Evolutionary conservation across 148 eudicot species (phyloP), one percentile per base, ranked within the genome.

Genomic region (Mesembryanthemum crystallinum): DNA sequence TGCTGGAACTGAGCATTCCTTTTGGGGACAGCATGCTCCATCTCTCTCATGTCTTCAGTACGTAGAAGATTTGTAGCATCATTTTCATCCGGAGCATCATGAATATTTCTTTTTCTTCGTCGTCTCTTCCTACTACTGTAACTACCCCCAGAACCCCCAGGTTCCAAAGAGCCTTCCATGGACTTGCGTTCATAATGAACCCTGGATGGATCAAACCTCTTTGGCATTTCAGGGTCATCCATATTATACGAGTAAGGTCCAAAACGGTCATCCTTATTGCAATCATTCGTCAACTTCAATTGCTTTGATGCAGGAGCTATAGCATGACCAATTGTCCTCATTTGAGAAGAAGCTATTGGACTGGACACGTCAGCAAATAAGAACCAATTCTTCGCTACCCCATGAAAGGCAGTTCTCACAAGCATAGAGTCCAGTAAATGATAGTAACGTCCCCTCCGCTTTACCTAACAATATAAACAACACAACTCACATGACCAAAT

Each of bases 301-400:
- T 27, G 63, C 71, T 73, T 60, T 17, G 72, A 58, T 54, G 64
- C n/a, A 35, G 27, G 30, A 27, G 80, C 62, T 42, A 63, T 25
- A 73, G 73, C 66, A 49, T 66, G 55, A 27, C 69, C 72, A 67
- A 64, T 68, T 28, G 62, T 72, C 15, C 71, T 73, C 71, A 64
- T 78, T 24, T 66, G 76, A 72, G 17, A 11, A 43, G 18, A 68
- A 8, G 25, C 43, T n/a, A 69, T 29, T 28, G 70, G 54, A 42
- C 81, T 68, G 43, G 91, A 85, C 69, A 76, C 82, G 64, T 90
- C 93, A 64, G 84, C 97, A 73, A 78, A 83, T 8, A 94, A 84
- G 77, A 85, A 86, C 93, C 97, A 91, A 42, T 67, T 61, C 52
- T 78, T 77, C 27, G 67, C 69, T 10, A 64, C 71, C 73, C 89